These are phyloP conservation scores for Aspergillus homomorphus DNA, from an alignment of 495 filamentous ascomycete species.

Conservation along the genomic window DNA sequence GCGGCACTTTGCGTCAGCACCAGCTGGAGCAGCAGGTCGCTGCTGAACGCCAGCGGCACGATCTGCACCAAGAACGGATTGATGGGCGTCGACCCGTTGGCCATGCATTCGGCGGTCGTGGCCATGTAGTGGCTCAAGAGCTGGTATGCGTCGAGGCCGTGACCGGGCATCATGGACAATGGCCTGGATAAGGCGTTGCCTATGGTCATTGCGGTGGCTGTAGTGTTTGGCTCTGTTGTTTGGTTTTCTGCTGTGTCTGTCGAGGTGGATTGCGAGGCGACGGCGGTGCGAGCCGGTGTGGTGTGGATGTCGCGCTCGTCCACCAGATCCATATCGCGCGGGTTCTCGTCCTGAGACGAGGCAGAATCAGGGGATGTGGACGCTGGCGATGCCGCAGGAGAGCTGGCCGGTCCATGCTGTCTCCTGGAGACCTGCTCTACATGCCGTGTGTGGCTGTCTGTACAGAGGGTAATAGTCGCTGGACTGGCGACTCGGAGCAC, in stretches of 20 bases:
- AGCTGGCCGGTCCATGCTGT: slow-evolving; percentile 2
- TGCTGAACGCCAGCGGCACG: slow-evolving; percentile 38
- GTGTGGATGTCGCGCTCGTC: background rate
- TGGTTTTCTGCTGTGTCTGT: background rate
- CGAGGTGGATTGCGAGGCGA: background rate
- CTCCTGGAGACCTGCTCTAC: background rate
- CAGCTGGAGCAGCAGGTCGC: slow-evolving; percentile 35
- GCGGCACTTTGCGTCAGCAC: slow-evolving; percentile 40
- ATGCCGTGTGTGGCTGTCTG: background rate
- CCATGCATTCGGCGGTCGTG: slow-evolving; percentile 39
- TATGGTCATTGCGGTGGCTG: slow-evolving; percentile 3
- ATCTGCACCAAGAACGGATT: slow-evolving; percentile 40
- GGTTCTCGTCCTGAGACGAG: background rate
- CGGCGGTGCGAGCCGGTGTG: background rate
- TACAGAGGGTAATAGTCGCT: background rate
- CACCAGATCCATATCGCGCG: slow-evolving; percentile 5
- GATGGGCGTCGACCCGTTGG: slow-evolving; percentile 36
- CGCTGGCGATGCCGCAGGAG: background rate
- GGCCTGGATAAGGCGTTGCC: slow-evolving; percentile 28
- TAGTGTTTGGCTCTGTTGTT: too few relatives aligned
- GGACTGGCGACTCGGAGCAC: slow-evolving; percentile 20
- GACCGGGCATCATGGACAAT: slow-evolving; percentile 35
- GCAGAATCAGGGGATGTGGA: slow-evolving; percentile 5
- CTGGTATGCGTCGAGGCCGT: slow-evolving; percentile 32
- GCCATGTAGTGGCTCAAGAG: slow-evolving; percentile 37